These are phyloP conservation scores for Chaetomium globosum DNA, from an alignment of 2,329 filamentous ascomycete genomes.

Conservation along the genomic window DNA sequence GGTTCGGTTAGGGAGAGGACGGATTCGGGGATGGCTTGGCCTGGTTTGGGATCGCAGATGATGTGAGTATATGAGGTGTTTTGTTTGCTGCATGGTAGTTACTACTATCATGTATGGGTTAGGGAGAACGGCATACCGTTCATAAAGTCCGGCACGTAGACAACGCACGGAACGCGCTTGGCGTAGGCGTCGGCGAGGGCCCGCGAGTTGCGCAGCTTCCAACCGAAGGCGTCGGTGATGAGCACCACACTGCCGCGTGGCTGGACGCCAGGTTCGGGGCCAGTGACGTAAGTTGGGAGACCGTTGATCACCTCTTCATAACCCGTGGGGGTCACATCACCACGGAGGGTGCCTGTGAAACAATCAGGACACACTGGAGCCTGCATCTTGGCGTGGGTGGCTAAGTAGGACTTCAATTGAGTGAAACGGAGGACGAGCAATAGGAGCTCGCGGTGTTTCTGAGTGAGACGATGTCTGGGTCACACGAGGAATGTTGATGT, in stretches of 20 bases:
- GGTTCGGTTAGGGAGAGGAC: constrained; percentile 15
- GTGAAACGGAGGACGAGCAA: background rate
- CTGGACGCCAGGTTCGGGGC: constrained; percentile 39
- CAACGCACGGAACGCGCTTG: constrained; percentile 47
- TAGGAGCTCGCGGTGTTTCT: background rate
- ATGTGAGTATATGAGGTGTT: background rate
- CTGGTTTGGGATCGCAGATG: constrained; percentile 1
- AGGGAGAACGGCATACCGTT: constrained; percentile 41
- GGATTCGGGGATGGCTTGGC: constrained; percentile 20
- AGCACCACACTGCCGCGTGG: constrained; percentile 52
- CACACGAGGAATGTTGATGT: background rate
- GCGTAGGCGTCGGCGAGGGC: constrained; percentile 54
- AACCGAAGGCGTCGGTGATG: constrained; percentile 55
- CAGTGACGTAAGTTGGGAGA: constrained; percentile 49
- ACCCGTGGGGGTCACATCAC: constrained; percentile 46
- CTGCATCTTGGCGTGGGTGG: constrained; percentile 17
- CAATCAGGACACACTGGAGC: constrained; percentile 36
- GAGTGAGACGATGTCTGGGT: too few species aligned
- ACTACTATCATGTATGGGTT: background rate
- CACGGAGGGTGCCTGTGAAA: constrained; percentile 45
- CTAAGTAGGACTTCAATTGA: background rate
- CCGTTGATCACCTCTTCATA: constrained; percentile 48
- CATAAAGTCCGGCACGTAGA: constrained; percentile 58
- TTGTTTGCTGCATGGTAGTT: background rate
- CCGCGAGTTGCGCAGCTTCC: constrained; percentile 52